These are phyloP conservation scores for Neurospora sp. DNA, from an alignment of 495 filamentous ascomycete species.

Conservation along the genomic window DNA sequence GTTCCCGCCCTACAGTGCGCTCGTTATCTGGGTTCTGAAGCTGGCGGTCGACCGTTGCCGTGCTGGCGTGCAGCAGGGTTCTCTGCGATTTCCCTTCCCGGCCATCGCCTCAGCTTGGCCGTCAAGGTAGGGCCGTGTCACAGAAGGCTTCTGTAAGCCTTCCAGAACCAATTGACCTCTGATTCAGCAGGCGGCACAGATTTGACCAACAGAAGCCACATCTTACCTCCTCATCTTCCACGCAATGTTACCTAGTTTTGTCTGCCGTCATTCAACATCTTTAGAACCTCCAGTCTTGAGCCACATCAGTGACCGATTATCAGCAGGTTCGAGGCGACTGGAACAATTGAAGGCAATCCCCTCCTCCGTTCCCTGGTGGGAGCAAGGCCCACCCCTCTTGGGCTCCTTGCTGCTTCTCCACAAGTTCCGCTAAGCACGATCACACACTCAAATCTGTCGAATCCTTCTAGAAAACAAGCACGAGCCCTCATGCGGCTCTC, in stretches of 20 bases:
- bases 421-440: conserved; percentile 12
- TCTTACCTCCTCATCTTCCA: neutral
- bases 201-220: neutral
- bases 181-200: neutral
- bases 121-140: neutral
- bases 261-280: neutral
- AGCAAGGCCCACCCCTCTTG: conserved; percentile 8
- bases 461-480: conserved; percentile 29
- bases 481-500: conserved; percentile 10
- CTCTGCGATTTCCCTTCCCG: neutral
- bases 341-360: neutral
- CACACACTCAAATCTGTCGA: conserved; percentile 20
- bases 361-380: conserved; percentile 12
- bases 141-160: neutral
- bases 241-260: neutral
- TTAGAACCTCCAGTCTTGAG: neutral
- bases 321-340: neutral
- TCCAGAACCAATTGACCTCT: neutral
- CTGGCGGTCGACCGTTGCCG: neutral
- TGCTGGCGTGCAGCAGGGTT: neutral
- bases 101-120: neutral
- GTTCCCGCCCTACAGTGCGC: conserved; percentile 16
- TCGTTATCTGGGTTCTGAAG: neutral
- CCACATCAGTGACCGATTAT: neutral
- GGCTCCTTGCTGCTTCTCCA: conserved; percentile 13